phyloP scores from a whole-genome alignment of 225 moss, liverwort and hornwort species.

The Physcomitrellopsis africana region DNA sequence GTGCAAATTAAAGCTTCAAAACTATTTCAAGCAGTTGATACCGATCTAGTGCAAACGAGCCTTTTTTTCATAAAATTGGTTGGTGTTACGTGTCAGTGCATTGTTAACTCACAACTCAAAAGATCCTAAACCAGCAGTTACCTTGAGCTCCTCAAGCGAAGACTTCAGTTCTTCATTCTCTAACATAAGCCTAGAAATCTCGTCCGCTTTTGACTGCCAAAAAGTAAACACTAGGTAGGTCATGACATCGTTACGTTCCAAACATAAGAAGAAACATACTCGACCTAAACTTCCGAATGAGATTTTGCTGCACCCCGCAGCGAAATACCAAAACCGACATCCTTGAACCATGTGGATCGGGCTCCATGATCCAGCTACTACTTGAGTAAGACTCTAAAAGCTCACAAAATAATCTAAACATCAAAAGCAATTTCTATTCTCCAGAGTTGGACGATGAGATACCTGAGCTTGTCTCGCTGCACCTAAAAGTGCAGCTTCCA shows the following conservation, averaged over 20 bases:
- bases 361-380: constrained; percentile 6
- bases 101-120: background rate
- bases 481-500: constrained; percentile 95
- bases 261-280: background rate
- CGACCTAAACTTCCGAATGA: constrained; percentile 18
- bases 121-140: constrained; percentile 34
- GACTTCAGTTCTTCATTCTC: constrained; percentile 91
- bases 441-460: constrained; percentile 8
- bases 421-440: background rate
- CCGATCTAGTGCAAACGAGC: background rate
- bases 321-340: background rate
- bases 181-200: constrained; percentile 89
- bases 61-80: background rate
- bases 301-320: background rate
- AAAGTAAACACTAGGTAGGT: constrained; percentile 18
- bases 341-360: background rate
- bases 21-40: background rate
- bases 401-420: background rate
- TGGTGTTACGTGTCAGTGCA: background rate
- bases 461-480: constrained; percentile 98
- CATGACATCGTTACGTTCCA: constrained; percentile 13
- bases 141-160: constrained; percentile 80
- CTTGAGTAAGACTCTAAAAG: background rate
- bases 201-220: constrained; percentile 93
- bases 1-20: background rate